Evolutionary conservation across 2,329 filamentous ascomycete genomes (phyloP).

Genomic region (Madurella mycetomatis): DNA sequence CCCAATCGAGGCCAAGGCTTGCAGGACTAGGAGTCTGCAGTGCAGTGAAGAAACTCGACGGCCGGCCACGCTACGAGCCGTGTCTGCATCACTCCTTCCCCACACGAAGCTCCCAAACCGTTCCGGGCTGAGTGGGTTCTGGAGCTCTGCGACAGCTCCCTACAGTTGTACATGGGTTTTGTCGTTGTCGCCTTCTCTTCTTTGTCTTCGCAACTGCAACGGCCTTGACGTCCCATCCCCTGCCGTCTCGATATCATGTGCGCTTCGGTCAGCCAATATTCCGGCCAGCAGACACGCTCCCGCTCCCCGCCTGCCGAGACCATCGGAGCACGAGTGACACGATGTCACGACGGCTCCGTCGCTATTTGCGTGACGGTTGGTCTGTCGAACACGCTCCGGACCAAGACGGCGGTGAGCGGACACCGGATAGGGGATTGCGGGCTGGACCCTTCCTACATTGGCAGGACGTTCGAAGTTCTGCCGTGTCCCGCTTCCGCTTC

Average conservation of each 20-base stretch:
- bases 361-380: background rate
- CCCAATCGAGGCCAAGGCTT: background rate
- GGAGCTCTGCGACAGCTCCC: background rate
- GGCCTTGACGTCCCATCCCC: conserved; percentile 16
- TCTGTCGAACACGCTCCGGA: background rate
- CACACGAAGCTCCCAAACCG: conserved; percentile 3
- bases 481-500: background rate
- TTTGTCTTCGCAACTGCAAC: conserved; percentile 1
- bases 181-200: background rate
- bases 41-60: conserved; percentile 15
- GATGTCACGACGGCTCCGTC: conserved; percentile 19
- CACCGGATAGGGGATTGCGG: background rate
- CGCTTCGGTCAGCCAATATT: background rate
- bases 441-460: background rate
- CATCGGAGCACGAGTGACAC: conserved; percentile 1
- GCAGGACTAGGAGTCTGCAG: background rate
- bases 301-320: background rate
- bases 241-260: conserved; percentile 24
- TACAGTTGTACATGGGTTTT: background rate
- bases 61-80: conserved; percentile 23
- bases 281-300: background rate
- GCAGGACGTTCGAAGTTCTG: no score
- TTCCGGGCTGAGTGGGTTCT: background rate
- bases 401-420: conserved; percentile 7
- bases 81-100: conserved; percentile 20